Base-by-base conservation (phyloP, 352 stramenopile species). In the Pythium dissotocum region DNA sequence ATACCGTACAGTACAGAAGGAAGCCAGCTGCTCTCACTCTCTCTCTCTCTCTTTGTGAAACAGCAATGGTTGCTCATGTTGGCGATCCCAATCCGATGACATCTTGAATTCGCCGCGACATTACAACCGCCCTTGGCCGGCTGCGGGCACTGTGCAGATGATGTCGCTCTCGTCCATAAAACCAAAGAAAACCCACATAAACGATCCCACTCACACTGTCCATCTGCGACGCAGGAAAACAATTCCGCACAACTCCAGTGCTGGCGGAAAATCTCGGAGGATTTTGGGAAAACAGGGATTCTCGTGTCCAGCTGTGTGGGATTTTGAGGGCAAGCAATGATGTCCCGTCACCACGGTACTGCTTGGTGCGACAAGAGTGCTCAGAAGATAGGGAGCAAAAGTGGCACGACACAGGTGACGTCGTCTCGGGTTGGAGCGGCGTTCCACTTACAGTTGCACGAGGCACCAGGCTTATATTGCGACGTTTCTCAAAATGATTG, bases 391-490 rank as follows among this genome's bases (percentile, higher is more conserved):
- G 46, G n/a, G 46, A 32, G n/a, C n/a, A 53, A 32, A 30, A 30
- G 46, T 24, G 46, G 46, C 18, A 53, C 46, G 24, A 53, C 46
- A 53, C 46, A 53, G 46, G 46, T 53, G 46, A 53, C 46, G 46
- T 53, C 46, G 38, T 18, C 38, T 14, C 46, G 46, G 46, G n/a
- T 26, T 16, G 42, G 5, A 2, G 2, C 4, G 42, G 18, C 42
- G 42, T 49, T 49, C 38, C 38, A 44, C 38, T 30, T 14, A 44
- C 38, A 44, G 38, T 44, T 44, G 38, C 38, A 44, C 38, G 38
- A 18, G 7, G 9, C 38, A 44, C 38, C 38, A 44, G 38, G 8
- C 35, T 44, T 44, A 4, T 18, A 6, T 18, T 14, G 10, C 38
- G 38, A 44, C 38, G 13, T 44, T 44, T 44, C 38, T 44, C 38